Evolutionary conservation across 2,329 filamentous ascomycete genomes (phyloP), one percentile per base, ranked within the genome.

Genomic region (Cyanodermella asteris): DNA sequence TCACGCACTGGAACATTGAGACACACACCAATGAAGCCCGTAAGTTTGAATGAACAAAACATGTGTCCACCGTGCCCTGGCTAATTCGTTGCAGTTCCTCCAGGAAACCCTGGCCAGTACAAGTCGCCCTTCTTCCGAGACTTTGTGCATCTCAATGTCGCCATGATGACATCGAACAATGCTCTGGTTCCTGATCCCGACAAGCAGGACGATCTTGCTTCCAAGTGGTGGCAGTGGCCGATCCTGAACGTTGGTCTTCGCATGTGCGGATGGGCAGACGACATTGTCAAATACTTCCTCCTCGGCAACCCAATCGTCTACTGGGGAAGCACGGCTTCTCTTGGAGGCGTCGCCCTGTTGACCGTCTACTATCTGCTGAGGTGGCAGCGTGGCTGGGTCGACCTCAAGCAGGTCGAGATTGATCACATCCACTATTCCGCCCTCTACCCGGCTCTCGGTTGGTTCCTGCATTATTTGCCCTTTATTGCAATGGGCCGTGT

Each of bases 111-210:
- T 27, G 78, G 75, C 40, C 72, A 77, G 28, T 97, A 93, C 59
- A 91, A 77, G 55, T 94, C 84, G 18, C 87, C 90, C 3, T 97
- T 97, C 62, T 61, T 91, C 43, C 82, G 91, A 45, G 87, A 97
- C 50, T 97, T 97, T 42, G 72, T 97, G 34, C 87, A 97, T 49
- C 59, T 94, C 32, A 97, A 97, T 46, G 87, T 97, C 33, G 87
- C 87, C 34, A 97, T 97, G 87, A 93, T 94, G 84, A 97, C 87
- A 4, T 94, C 87, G 19, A 97, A 97, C 63, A 97, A 97, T 44
- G 87, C 87, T 13, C 68, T 97, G 22, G 80, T 97, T 12, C 87
- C 87, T 4, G 87, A 97, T 43, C 84, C 87, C 4, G 87, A 97
- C 49, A 97, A 97, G 64, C 87, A 97, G 50, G 87, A 97, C 42